A percentile compares a stretch with the other conserved stretches of the same genome.
Conservation (phyloP, 2,329 filamentous ascomycete species). For the Talaromyces sp. region DNA sequence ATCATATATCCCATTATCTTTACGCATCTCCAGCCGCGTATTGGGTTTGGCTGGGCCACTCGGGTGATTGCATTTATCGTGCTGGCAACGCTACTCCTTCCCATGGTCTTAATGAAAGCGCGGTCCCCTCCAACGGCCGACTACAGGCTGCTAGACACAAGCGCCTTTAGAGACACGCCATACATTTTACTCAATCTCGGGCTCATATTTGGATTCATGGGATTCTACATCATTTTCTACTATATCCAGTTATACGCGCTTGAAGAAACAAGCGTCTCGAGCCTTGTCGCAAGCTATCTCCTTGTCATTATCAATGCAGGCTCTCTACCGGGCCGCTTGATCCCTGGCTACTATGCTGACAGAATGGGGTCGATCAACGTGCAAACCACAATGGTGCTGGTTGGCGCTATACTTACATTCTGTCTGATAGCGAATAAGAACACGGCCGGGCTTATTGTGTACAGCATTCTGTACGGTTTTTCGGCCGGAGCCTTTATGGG, state of each 20-base stretch:
- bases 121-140: slow-evolving; percentile 27
- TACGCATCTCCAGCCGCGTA: slow-evolving; percentile 47
- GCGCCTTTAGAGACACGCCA: slow-evolving; percentile 36
- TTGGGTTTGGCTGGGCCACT: slow-evolving; percentile 56
- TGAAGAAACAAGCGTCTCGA: neutral
- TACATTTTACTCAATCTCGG: slow-evolving; percentile 38
- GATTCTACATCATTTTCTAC: slow-evolving; percentile 47
- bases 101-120: slow-evolving; percentile 45
- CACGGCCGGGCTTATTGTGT: neutral
- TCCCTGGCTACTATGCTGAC: slow-evolving; percentile 6
- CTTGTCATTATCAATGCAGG: slow-evolving; percentile 6
- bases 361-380: slow-evolving; percentile 2
- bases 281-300: neutral
- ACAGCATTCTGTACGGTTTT: slow-evolving; percentile 5
- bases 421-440: slow-evolving; percentile 5
- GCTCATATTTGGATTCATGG: slow-evolving; percentile 41
- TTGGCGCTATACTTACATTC: slow-evolving; percentile 3
- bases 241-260: slow-evolving; percentile 13
- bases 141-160: slow-evolving; percentile 33
- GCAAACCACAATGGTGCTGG: neutral
- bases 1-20: slow-evolving; percentile 61
- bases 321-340: neutral
- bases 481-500: slow-evolving; percentile 2
- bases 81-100: slow-evolving; percentile 52
- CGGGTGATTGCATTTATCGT: slow-evolving; percentile 56